A percentile compares a stretch with the other conserved stretches of the same genome.
These are phyloP conservation scores for Acanthamoeba divionensis DNA, from an alignment of 208 protist genomes.

Conservation along the genomic window DNA sequence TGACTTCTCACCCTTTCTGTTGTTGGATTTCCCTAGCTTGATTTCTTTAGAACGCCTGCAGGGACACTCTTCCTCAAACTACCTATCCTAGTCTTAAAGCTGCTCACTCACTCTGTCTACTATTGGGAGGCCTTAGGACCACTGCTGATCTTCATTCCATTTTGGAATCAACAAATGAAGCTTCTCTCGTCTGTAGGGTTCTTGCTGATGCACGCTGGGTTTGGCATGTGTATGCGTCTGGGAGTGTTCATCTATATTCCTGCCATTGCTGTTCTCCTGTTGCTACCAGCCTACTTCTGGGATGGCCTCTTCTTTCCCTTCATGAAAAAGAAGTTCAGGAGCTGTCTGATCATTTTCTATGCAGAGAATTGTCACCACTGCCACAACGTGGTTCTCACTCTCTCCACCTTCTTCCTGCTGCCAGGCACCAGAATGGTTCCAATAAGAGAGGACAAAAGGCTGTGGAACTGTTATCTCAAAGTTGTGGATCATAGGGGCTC, in stretches of 20 bases:
- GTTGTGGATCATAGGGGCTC: too few relatives aligned
- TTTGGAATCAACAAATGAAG: not conserved
- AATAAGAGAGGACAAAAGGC: too few relatives aligned
- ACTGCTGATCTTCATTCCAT: not conserved
- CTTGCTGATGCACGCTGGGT: conserved; percentile 40
- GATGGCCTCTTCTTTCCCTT: not conserved
- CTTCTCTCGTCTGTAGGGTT: not conserved
- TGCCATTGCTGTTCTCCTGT: not conserved
- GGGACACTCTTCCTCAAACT: not conserved
- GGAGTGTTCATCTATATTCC: conserved; percentile 8
- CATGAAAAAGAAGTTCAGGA: too few relatives aligned
- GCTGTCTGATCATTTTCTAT: too few relatives aligned
- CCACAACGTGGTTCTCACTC: too few relatives aligned
- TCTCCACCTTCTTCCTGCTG: too few relatives aligned
- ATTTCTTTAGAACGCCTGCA: not conserved
- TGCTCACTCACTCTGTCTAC: not conserved
- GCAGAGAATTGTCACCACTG: too few relatives aligned
- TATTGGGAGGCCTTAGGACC: not conserved
- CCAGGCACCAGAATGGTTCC: too few relatives aligned
- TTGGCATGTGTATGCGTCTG: conserved; percentile 21
- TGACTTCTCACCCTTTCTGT: too few relatives aligned
- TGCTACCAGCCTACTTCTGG: conserved; percentile 39
- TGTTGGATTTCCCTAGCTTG: too few relatives aligned
- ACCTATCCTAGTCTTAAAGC: not conserved
- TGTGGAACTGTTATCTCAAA: too few relatives aligned